These are phyloP conservation scores for Quercus lobata DNA, from an alignment of 331 rosid genomes.

Conservation along the genomic window DNA sequence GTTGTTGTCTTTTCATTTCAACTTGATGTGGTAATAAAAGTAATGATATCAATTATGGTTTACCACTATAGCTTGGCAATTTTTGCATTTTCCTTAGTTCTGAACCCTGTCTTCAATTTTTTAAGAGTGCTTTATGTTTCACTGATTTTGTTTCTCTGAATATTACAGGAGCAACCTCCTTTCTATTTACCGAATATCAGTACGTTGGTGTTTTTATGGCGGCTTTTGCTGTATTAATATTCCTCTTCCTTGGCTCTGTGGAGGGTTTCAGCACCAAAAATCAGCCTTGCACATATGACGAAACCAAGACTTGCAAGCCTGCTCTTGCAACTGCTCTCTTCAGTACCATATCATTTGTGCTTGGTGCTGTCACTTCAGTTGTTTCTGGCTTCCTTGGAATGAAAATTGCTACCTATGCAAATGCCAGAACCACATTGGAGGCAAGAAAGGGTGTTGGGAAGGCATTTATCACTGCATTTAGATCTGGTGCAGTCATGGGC, in stretches of 20 bases:
- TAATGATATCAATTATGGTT: not conserved
- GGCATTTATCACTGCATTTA: slow-evolving; percentile 86
- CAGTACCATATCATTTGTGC: slow-evolving; percentile 79
- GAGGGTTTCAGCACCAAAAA: slow-evolving; percentile 82
- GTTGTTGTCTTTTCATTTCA: not conserved
- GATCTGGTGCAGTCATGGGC: slow-evolving; percentile 99
- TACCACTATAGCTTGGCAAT: not conserved
- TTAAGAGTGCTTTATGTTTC: not conserved
- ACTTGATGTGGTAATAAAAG: not conserved
- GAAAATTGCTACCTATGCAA: slow-evolving; percentile 97
- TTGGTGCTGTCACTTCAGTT: slow-evolving; percentile 84
- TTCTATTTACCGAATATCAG: slow-evolving; percentile 74
- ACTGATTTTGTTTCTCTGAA: slow-evolving; percentile 24
- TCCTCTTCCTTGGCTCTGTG: slow-evolving; percentile 94
- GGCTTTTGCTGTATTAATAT: slow-evolving; percentile 79
- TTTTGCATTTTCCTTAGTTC: not conserved
- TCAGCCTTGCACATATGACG: slow-evolving; percentile 62
- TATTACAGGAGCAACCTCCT: slow-evolving; percentile 88
- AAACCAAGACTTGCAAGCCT: slow-evolving; percentile 71
- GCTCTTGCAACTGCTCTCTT: slow-evolving; percentile 89
- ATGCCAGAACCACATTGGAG: slow-evolving; percentile 92
- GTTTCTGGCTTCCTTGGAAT: slow-evolving; percentile 95
- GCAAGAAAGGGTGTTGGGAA: slow-evolving; percentile 95
- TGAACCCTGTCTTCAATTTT: not conserved
- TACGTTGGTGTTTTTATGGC: slow-evolving; percentile 87